Conservation (phyloP, 2,329 filamentous ascomycete genomes). For the Colletotrichum sp. region DNA sequence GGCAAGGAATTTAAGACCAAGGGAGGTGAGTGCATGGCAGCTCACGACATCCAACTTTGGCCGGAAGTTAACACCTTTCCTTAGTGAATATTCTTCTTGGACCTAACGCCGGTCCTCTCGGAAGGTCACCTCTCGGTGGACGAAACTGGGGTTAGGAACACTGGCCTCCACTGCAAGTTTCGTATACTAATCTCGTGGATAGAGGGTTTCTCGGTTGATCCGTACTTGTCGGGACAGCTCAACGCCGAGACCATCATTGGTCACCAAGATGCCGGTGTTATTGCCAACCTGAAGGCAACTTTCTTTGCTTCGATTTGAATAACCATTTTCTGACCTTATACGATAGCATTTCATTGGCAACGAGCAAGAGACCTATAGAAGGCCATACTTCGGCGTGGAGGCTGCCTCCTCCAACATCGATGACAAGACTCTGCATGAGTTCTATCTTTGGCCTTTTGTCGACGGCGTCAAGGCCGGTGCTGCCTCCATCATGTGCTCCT, state of each 20-base stretch:
- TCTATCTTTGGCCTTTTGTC: slow-evolving; percentile 75
- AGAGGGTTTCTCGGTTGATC: slow-evolving; percentile 50
- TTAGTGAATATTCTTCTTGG: slow-evolving; percentile 35
- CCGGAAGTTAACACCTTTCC: background rate
- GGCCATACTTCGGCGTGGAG: slow-evolving; percentile 50
- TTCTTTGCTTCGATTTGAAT: no score
- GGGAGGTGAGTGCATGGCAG: slow-evolving; percentile 29
- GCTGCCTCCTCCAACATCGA: slow-evolving; percentile 61
- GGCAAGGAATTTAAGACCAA: slow-evolving; percentile 37
- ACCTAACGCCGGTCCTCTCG: slow-evolving; percentile 36
- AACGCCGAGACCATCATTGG: slow-evolving; percentile 55
- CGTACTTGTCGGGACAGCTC: slow-evolving; percentile 57
- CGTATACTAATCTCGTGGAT: background rate
- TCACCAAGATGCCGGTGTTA: slow-evolving; percentile 55
- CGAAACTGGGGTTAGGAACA: slow-evolving; percentile 32
- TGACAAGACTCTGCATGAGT: slow-evolving; percentile 63
- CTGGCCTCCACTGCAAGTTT: background rate
- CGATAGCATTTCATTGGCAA: slow-evolving; percentile 70
- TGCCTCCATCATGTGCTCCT: slow-evolving; percentile 64
- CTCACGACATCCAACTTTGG: rapidly evolving
- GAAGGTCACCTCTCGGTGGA: slow-evolving; percentile 31
- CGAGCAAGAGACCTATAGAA: slow-evolving; percentile 78
- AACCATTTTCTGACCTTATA: background rate
- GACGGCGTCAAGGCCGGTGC: slow-evolving; percentile 69
- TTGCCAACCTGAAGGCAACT: slow-evolving; percentile 57